Evolutionary conservation across 192 early-diverging fungal species (phyloP).

Genomic region (Umbelopsis isabellina): DNA sequence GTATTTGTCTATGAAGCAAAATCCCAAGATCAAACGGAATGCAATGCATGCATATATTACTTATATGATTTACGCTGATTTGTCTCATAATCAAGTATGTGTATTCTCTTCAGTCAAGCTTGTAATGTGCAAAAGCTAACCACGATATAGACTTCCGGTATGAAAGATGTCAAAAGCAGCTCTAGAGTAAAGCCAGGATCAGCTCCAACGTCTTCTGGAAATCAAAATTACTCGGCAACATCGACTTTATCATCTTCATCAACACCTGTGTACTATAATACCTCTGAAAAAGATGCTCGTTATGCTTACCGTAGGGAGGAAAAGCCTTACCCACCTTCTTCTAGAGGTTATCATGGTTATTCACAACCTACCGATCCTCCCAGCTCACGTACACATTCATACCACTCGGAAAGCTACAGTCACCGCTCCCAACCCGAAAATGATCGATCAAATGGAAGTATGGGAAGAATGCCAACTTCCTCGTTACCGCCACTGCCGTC

Average conservation of each 20-base stretch:
- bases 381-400: not conserved
- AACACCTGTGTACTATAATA: not conserved
- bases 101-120: not conserved
- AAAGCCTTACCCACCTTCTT: slow-evolving; percentile 6
- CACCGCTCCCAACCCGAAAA: slow-evolving; percentile 1
- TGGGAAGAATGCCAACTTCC: slow-evolving; percentile 5
- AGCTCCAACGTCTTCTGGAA: not conserved
- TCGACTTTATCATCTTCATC: not conserved
- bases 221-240: not conserved
- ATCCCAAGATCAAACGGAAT: slow-evolving; percentile 54
- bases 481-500: not conserved
- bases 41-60: slow-evolving; percentile 54
- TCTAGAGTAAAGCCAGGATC: not conserved
- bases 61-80: slow-evolving; percentile 54
- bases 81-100: slow-evolving; percentile 25
- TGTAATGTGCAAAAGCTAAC: too few species aligned
- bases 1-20: slow-evolving; percentile 41
- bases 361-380: not conserved
- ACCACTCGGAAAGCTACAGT: not conserved
- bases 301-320: slow-evolving; percentile 12
- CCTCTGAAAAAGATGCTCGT: not conserved
- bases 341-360: slow-evolving; percentile 14
- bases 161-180: slow-evolving; percentile 7
- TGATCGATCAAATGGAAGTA: not conserved
- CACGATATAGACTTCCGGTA: not conserved